These are phyloP conservation scores for Aphanomyces invadans DNA, from an alignment of 352 stramenopile genomes.

Conservation along the genomic window DNA sequence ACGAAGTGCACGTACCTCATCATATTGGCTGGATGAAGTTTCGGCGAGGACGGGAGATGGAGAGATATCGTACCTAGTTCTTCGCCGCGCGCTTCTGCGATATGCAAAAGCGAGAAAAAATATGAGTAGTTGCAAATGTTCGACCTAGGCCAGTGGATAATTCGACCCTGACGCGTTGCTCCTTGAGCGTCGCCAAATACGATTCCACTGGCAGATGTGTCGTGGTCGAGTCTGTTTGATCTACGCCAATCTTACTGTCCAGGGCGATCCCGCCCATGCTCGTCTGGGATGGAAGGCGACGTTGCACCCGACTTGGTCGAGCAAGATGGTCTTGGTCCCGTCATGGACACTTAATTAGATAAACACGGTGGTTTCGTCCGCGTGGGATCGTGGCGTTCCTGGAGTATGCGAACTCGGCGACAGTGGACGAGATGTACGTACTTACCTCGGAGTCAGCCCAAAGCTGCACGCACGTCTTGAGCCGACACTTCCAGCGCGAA, in stretches of 20 bases:
- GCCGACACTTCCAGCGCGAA: constrained; percentile 66
- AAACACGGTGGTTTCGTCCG: constrained; percentile 47
- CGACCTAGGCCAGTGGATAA: constrained; percentile 67
- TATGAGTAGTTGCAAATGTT: constrained; percentile 85
- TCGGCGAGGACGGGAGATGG: neutral
- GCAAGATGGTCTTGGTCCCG: constrained; percentile 34
- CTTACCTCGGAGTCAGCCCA: constrained; percentile 29
- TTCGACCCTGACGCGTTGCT: constrained; percentile 27
- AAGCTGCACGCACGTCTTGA: constrained; percentile 32
- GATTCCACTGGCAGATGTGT: constrained; percentile 54
- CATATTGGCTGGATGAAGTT: too few relatives aligned
- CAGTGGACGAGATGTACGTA: constrained; percentile 26
- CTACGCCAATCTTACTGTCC: constrained; percentile 40
- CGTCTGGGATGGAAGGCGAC: constrained; percentile 78
- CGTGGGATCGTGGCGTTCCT: constrained; percentile 32
- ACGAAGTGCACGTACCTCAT: constrained; percentile 56
- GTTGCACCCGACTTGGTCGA: constrained; percentile 74
- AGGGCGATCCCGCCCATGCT: constrained; percentile 56
- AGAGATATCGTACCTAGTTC: constrained; percentile 22
- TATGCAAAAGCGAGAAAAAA: constrained; percentile 67
- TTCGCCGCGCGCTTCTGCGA: constrained; percentile 33
- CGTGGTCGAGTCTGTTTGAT: constrained; percentile 35
- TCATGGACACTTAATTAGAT: constrained; percentile 65
- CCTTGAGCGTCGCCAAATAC: constrained; percentile 36
- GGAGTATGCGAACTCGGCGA: neutral